Evolutionary conservation across 1,139 yeast genomes (phyloP), one percentile per base, ranked within the genome.

Genomic region (Zygosaccharomyces sapae): DNA sequence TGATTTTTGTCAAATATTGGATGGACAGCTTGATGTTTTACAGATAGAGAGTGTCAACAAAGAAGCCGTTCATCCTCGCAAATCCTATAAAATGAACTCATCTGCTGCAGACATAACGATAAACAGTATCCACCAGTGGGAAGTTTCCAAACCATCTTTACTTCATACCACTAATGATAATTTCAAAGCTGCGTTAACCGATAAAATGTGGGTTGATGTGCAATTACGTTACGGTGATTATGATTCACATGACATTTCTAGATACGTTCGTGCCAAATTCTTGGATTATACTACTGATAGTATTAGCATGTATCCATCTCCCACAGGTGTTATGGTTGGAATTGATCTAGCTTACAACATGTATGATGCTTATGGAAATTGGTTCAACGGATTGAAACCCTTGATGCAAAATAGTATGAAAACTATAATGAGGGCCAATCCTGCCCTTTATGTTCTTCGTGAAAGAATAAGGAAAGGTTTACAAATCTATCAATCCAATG

Each of bases 181-280:
- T 1, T 71, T 69, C 66, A 73, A 73, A 50, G 73, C 73, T 31
- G 63, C 72, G n/a, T 53, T 55, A 3, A 67, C 76, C 1, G 83
- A 80, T 57, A 89, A 86, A 65, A 86, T 83, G 67, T 94, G 98
- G 98, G 72, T 94, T 47, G 99, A 94, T 72, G 86, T 94, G 10
- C 99, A 94, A 67, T 72, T 94, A 45, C 74, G 98, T 48, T 94
- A 90, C 63, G 98, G 99, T 57, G 99, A 94, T 65, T 94, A 87
- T 65, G 99, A 94, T 65, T 87, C 97, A 5, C 98, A 94, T 64
- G 97, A 94, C 66, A 89, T 92, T 47, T 86, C 96, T 0, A 79
- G 97, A 56, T 94, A 94, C 65, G 87, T 96, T 0, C 75, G 97
- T 50, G 94, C 97, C 10, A 92, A 92, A 63, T 92, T 81, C 64